Evolutionary conservation across 805 yeast species (phyloP).

Genomic region (Candida boleticola): DNA sequence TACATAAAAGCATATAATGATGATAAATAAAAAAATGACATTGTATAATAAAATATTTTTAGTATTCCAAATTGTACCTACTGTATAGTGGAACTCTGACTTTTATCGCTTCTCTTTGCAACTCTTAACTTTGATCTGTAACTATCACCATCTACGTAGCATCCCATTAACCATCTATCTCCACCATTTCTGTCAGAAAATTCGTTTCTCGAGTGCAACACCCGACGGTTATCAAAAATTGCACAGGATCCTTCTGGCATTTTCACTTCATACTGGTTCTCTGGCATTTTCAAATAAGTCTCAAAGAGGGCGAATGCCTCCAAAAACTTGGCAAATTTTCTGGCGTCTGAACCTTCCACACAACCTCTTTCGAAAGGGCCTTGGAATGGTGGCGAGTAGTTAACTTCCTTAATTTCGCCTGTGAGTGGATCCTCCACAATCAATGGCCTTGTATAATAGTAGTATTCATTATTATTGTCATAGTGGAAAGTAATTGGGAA

Average conservation of each 20-base stretch:
- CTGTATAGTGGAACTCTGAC: no score
- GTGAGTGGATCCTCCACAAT: conserved; percentile 52
- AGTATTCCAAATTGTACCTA: no score
- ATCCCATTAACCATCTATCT: conserved; percentile 72
- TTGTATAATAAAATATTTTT: no score
- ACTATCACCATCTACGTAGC: conserved; percentile 71
- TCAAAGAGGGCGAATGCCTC: conserved; percentile 65
- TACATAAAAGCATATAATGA: background rate
- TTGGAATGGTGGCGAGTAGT: conserved; percentile 82
- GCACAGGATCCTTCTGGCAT: conserved; percentile 61
- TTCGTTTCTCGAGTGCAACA: conserved; percentile 59
- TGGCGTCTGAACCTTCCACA: conserved; percentile 29
- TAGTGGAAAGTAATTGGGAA: conserved; percentile 73
- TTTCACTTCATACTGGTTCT: conserved; percentile 54
- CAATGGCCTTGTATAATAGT: conserved; percentile 60
- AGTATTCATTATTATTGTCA: conserved; percentile 57
- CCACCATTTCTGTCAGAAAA: conserved; percentile 45
- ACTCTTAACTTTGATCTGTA: conserved; percentile 58
- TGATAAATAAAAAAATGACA: background rate
- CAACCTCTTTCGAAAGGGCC: conserved; percentile 65
- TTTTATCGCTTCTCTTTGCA: conserved; percentile 8
- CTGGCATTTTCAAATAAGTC: conserved; percentile 47
- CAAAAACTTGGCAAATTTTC: conserved; percentile 51
- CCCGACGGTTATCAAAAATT: conserved; percentile 67
- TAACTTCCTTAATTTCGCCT: conserved; percentile 51